Evolutionary conservation across 768 basidiomycete genomes (phyloP).

Genomic region (Tulasnella calospora): DNA sequence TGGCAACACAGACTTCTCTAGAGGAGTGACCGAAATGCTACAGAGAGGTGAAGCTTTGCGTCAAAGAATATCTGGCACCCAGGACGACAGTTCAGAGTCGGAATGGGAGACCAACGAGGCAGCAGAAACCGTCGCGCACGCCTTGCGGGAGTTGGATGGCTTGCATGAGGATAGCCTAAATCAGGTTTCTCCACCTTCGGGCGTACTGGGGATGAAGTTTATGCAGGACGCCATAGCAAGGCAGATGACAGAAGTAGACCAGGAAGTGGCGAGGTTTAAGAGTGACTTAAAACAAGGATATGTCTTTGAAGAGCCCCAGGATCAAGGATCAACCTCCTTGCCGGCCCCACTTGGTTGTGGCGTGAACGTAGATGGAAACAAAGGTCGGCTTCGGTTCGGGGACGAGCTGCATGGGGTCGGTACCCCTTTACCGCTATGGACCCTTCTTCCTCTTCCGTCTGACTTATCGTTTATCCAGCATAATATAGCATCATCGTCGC

Average conservation of each 20-base stretch:
- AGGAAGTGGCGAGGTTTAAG: conserved; percentile 66
- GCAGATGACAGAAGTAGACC: conserved; percentile 52
- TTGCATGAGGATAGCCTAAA: not conserved
- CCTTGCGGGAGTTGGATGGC: conserved; percentile 37
- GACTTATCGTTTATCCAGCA: not conserved
- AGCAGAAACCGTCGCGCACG: conserved; percentile 40
- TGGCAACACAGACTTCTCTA: conserved; percentile 47
- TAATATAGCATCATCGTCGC: not conserved
- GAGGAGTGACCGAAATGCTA: conserved; percentile 81
- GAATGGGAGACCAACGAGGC: conserved; percentile 39
- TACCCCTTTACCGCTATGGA: not conserved
- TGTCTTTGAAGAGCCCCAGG: conserved; percentile 36
- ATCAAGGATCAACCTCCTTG: conserved; percentile 37
- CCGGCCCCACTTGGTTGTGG: conserved; percentile 31
- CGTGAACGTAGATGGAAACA: conserved; percentile 38
- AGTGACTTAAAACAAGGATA: conserved; percentile 51
- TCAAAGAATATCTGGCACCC: conserved; percentile 63
- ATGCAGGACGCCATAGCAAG: conserved; percentile 89
- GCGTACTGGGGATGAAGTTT: conserved; percentile 94
- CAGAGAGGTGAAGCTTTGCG: conserved; percentile 72
- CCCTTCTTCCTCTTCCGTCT: not conserved
- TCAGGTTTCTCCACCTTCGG: conserved; percentile 28
- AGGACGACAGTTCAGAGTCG: conserved; percentile 41
- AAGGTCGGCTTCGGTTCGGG: conserved; percentile 37
- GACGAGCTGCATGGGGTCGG: conserved; percentile 7